A percentile compares a stretch with the other conserved stretches of the same genome.
phyloP scores from a whole-genome alignment of 768 basidiomycete species.

The Tephrocybe rancida region DNA sequence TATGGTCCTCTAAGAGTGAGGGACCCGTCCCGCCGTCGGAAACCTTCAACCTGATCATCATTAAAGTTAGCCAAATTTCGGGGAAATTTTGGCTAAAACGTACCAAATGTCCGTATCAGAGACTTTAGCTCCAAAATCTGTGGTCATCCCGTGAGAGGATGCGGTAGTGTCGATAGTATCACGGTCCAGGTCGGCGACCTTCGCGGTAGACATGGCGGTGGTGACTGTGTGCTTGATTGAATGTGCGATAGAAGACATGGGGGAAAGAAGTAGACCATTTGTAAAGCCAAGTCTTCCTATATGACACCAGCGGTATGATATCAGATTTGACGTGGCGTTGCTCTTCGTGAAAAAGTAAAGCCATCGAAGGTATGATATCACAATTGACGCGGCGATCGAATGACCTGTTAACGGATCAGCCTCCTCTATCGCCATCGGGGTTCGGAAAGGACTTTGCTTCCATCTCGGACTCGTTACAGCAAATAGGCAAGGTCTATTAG shows the following conservation, averaged over 20 bases:
- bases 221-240: conserved; percentile 23
- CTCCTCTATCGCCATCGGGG: no score
- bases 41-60: conserved; percentile 55
- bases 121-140: conserved; percentile 61
- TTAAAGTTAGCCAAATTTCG: neutral
- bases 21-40: conserved; percentile 58
- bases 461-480: no score
- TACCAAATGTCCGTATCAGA: conserved; percentile 71
- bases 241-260: conserved; percentile 5
- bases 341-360: no score
- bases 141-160: conserved; percentile 42
- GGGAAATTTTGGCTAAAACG: conserved; percentile 12
- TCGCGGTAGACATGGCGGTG: conserved; percentile 29
- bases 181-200: conserved; percentile 33
- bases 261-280: no score
- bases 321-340: neutral
- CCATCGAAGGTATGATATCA: neutral
- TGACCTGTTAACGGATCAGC: no score
- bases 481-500: no score
- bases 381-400: neutral
- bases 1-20: conserved; percentile 76
- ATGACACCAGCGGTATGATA: neutral
- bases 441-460: no score
- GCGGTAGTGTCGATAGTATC: conserved; percentile 32
- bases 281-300: neutral